phyloP scores from a whole-genome alignment of 306 rosid genomes.

The Hippophae rhamnoides region DNA sequence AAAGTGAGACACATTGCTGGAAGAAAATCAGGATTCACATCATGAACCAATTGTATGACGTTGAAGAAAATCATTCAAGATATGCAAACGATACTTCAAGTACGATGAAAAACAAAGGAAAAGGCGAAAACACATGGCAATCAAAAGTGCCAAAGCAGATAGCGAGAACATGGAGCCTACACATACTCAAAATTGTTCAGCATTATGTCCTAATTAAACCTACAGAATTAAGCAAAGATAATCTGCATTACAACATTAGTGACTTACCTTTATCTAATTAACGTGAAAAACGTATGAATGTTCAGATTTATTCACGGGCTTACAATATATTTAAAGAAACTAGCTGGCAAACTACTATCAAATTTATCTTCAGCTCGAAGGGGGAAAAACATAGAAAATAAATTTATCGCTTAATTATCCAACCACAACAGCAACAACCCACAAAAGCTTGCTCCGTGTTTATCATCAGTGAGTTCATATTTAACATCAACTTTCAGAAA shows the following conservation, averaged over 20 bases:
- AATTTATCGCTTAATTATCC: background rate
- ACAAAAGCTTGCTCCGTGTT: background rate
- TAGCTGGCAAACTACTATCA: background rate
- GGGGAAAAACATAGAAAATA: background rate
- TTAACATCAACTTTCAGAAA: background rate
- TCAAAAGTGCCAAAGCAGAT: background rate
- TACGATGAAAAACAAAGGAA: background rate
- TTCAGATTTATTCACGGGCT: background rate
- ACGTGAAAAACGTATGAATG: background rate
- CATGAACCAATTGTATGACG: background rate
- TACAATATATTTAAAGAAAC: background rate
- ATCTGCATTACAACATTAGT: slow-evolving; percentile 1
- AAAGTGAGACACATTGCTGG: background rate
- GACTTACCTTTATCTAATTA: background rate
- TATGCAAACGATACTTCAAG: background rate
- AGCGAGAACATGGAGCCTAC: background rate
- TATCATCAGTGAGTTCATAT: background rate
- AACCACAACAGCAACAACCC: background rate
- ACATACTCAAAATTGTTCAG: background rate
- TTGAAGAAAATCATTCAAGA: background rate
- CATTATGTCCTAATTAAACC: background rate
- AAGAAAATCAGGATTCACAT: background rate
- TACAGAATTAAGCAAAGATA: slow-evolving; percentile 1
- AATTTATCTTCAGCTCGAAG: no score
- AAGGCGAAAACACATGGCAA: background rate